These are phyloP conservation scores for Calonectria pteridis DNA, from an alignment of 2,329 filamentous ascomycete species.

Conservation along the genomic window DNA sequence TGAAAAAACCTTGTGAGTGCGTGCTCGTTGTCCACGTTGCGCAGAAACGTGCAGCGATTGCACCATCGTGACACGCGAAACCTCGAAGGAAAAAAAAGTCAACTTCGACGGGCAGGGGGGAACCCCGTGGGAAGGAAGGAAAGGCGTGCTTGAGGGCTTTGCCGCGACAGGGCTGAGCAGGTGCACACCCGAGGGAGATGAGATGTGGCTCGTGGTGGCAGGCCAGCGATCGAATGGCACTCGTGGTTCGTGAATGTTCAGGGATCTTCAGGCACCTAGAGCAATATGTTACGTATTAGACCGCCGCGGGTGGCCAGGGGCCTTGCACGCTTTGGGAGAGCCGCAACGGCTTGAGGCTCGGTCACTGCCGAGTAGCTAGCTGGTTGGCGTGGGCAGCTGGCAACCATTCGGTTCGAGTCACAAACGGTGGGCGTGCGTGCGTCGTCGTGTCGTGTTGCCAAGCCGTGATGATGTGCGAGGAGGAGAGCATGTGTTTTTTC, in stretches of 20 bases:
- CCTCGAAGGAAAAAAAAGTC: slow-evolving; percentile 18
- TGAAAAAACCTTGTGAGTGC: neutral
- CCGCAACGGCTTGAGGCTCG: slow-evolving; percentile 13
- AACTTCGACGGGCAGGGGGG: slow-evolving; percentile 22
- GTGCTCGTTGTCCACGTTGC: slow-evolving; percentile 35
- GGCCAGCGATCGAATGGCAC: slow-evolving; percentile 23
- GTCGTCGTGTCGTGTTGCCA: neutral
- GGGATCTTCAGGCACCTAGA: slow-evolving; percentile 25
- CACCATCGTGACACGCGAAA: slow-evolving; percentile 29
- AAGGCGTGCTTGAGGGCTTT: slow-evolving; percentile 4
- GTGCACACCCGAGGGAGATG: slow-evolving; percentile 20
- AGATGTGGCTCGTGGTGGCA: slow-evolving; percentile 27
- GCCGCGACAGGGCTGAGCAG: slow-evolving; percentile 24
- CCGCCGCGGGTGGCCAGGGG: slow-evolving; percentile 17
- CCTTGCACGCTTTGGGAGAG: slow-evolving; percentile 4
- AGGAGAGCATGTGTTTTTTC: neutral
- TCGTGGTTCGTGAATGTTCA: slow-evolving; percentile 15
- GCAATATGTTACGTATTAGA: slow-evolving; percentile 29
- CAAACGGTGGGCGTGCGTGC: neutral
- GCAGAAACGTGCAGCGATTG: slow-evolving; percentile 33
- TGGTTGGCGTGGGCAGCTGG: neutral
- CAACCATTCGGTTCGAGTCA: neutral
- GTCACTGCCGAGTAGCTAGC: neutral
- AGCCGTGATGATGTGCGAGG: neutral
- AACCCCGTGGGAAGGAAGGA: slow-evolving; percentile 28